These are phyloP conservation scores for Ampelomyces quisqualis DNA, from an alignment of 2,329 filamentous ascomycete genomes.

Conservation along the genomic window DNA sequence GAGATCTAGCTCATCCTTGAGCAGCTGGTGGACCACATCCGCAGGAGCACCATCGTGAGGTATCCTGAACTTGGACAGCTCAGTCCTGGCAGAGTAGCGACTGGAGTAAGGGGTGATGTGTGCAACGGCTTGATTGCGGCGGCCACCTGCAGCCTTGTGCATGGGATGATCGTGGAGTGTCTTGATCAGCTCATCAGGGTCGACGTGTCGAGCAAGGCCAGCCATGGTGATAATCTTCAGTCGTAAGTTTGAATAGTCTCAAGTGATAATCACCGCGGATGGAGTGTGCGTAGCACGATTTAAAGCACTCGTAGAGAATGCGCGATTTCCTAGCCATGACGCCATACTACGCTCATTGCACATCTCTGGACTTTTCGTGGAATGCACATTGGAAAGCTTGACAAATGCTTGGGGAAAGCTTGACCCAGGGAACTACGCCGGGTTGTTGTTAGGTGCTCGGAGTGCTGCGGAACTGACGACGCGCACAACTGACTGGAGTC, in stretches of 20 bases:
- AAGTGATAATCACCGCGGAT: too few relatives aligned
- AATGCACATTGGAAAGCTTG: conserved; percentile 26
- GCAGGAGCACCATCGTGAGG: conserved; percentile 59
- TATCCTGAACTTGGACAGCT: conserved; percentile 62
- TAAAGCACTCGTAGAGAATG: neutral
- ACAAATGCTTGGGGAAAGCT: conserved; percentile 34
- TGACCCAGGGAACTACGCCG: conserved; percentile 12
- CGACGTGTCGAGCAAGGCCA: conserved; percentile 53
- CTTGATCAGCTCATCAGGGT: conserved; percentile 56
- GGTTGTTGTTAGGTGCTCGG: neutral
- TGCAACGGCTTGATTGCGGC: conserved; percentile 43
- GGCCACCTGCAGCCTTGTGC: conserved; percentile 39
- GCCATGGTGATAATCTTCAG: conserved; percentile 44
- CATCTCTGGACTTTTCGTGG: neutral
- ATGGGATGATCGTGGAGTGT: conserved; percentile 52
- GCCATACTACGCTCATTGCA: conserved; percentile 10
- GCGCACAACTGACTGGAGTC: neutral
- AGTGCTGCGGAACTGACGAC: neutral
- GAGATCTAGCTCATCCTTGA: conserved; percentile 47
- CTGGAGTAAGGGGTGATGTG: conserved; percentile 60
- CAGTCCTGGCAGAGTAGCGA: conserved; percentile 56
- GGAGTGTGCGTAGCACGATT: neutral
- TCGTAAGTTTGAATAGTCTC: too few relatives aligned
- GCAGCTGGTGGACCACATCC: conserved; percentile 65
- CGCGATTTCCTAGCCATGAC: conserved; percentile 12